A percentile compares a stretch with the other conserved stretches of the same genome.
phyloP scores from a whole-genome alignment of 495 filamentous ascomycete species.

The Alectoria sarmentosa region DNA sequence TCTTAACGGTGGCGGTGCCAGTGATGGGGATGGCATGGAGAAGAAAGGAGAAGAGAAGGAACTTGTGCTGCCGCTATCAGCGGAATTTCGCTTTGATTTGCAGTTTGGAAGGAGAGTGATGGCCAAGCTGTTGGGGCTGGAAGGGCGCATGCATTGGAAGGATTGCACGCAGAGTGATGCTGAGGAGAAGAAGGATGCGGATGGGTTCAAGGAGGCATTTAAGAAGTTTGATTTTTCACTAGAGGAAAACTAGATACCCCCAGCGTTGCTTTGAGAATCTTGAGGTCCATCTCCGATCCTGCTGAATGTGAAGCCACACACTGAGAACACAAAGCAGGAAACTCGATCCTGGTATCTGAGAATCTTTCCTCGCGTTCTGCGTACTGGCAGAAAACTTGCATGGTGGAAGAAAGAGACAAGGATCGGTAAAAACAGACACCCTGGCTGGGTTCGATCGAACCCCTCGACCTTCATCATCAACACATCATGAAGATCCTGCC shows the following conservation, averaged over 20 bases:
- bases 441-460: neutral
- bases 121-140: constrained; percentile 76
- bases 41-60: constrained; percentile 36
- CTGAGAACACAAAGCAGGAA: neutral
- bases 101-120: constrained; percentile 72
- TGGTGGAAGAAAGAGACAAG: neutral
- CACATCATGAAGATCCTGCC: neutral
- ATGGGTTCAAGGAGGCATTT: constrained; percentile 76
- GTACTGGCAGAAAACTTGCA: neutral
- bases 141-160: constrained; percentile 69
- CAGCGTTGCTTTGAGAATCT: neutral
- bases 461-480: neutral
- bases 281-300: neutral
- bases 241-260: constrained; percentile 28
- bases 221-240: constrained; percentile 74
- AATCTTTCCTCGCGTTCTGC: neutral
- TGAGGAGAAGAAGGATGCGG: constrained; percentile 75
- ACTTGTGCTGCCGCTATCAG: constrained; percentile 45
- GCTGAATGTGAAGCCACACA: neutral
- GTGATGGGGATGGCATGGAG: constrained; percentile 18
- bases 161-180: constrained; percentile 68
- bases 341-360: neutral
- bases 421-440: neutral
- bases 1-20: constrained; percentile 30
- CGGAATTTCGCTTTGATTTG: constrained; percentile 51